A percentile compares a stretch with the other conserved stretches of the same genome.
phyloP scores from a whole-genome alignment of 2,329 filamentous ascomycete species.

The Alternaria sp. region DNA sequence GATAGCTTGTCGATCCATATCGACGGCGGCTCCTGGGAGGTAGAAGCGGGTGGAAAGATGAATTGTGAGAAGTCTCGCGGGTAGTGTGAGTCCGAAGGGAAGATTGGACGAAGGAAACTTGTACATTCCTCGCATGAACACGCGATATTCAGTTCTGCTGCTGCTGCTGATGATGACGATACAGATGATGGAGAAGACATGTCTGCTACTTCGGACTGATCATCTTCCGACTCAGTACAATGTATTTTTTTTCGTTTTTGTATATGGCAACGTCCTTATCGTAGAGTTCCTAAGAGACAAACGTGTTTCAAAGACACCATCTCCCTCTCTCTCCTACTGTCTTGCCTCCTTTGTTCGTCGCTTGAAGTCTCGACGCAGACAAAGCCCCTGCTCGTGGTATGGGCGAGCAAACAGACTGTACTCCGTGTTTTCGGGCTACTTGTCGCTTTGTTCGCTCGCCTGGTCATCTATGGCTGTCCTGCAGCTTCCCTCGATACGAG shows the following conservation, averaged over 20 bases:
- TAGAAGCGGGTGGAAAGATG: neutral
- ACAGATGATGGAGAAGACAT: neutral
- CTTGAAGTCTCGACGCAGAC: neutral
- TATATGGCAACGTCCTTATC: neutral
- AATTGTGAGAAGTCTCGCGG: neutral
- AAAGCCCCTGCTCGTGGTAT: neutral
- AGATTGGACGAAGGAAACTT: slow-evolving; percentile 15
- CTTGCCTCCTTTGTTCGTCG: neutral
- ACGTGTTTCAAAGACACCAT: neutral
- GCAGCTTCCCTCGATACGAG: neutral
- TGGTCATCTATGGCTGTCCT: neutral
- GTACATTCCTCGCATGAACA: slow-evolving; percentile 22
- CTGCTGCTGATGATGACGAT: neutral
- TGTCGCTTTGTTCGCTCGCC: neutral
- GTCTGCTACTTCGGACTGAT: neutral
- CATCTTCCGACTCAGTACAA: neutral
- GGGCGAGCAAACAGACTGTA: neutral
- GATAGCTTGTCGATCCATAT: neutral
- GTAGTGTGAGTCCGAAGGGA: neutral
- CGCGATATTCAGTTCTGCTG: slow-evolving; percentile 11
- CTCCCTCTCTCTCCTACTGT: neutral
- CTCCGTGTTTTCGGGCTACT: neutral
- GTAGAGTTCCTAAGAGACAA: neutral
- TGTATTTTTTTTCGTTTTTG: neutral
- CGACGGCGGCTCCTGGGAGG: neutral